Evolutionary conservation across 805 yeast genomes (phyloP), one percentile per base, ranked within the genome.

Genomic region (Cyberlindnera galapagoensis): DNA sequence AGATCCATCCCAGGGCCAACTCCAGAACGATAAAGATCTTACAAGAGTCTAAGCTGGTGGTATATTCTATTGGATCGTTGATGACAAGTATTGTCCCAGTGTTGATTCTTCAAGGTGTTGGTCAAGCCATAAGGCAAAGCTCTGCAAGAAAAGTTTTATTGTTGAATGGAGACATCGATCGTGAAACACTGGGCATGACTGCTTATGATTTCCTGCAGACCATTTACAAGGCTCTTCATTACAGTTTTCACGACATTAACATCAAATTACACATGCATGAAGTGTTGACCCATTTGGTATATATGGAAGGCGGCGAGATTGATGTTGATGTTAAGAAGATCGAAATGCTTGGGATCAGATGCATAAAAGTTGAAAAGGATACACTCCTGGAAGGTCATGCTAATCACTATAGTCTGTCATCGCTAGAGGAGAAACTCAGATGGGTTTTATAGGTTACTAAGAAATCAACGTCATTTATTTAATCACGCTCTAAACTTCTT

Each of bases 71-170:
- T 34, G 97, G 97, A 2, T 82, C 94, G 2, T 61, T 88, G 22
- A 82, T 83, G 80, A 88, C 97, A 0, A 83, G 95, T 31, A 74
- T 82, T 6, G 59, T 86, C 3, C 97, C 97, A 0, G 76, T 86
- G 0, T 58, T 86, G 6, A 69, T 85, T 7, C 60, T 85, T 4
- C 74, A 74, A 31, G 94, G 94, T 3, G 67, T 83, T 7, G 88
- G 88, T 0, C 67, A 67, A 21, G 77, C 86, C 0, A 70, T 83
- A 18, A 34, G 44, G 5, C 58, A 57, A 10, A 43, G 43, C 9
- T 47, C 51, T 3, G 51, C 58, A 33, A 65, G 63, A 33, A 76
- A 78, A 47, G 64, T 87, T 6, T 52, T 87, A 11, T 54, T 88
- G 9, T 55, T 87, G 18, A 88, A 88, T 54, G 92, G 94, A 5